Conservation (phyloP, 129 eudicot genomes). For the Saposhnikovia divaricata region DNA sequence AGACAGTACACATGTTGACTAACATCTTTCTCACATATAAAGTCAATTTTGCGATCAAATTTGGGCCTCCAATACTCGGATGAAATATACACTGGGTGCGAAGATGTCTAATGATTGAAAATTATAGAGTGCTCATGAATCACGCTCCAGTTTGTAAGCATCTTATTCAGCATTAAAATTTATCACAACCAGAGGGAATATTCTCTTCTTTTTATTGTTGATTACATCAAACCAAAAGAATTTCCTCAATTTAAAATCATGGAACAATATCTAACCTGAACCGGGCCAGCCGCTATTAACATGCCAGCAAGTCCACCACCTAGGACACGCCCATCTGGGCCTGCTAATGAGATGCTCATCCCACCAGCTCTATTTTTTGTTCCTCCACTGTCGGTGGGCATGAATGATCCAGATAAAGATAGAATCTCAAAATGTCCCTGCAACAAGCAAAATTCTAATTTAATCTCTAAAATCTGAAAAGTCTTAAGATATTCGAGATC, state of each 20-base stretch:
- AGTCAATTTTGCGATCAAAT: neutral
- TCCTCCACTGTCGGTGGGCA: slow-evolving; percentile 70
- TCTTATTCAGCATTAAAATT: neutral
- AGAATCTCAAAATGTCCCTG: slow-evolving; percentile 94
- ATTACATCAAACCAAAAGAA: neutral
- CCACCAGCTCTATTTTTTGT: slow-evolving; percentile 80
- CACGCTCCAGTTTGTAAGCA: neutral
- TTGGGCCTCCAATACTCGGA: neutral
- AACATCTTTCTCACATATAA: neutral
- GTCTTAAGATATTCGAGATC: neutral
- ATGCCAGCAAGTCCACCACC: slow-evolving; percentile 96
- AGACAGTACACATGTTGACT: neutral
- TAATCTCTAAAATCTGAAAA: neutral
- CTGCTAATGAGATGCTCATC: slow-evolving; percentile 78
- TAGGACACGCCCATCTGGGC: slow-evolving; percentile 88
- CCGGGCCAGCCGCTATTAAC: slow-evolving; percentile 82
- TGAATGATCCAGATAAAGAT: slow-evolving; percentile 79
- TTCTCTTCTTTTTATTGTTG: neutral
- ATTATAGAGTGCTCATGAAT: neutral
- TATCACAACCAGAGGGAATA: neutral
- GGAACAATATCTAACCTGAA: slow-evolving; percentile 54
- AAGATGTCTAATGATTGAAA: neutral
- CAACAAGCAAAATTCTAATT: slow-evolving; percentile 9
- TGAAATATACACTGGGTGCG: neutral
- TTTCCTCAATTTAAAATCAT: neutral